Base-by-base conservation (phyloP, 2,329 filamentous ascomycete genomes). In the Tolypocladium amazonense region DNA sequence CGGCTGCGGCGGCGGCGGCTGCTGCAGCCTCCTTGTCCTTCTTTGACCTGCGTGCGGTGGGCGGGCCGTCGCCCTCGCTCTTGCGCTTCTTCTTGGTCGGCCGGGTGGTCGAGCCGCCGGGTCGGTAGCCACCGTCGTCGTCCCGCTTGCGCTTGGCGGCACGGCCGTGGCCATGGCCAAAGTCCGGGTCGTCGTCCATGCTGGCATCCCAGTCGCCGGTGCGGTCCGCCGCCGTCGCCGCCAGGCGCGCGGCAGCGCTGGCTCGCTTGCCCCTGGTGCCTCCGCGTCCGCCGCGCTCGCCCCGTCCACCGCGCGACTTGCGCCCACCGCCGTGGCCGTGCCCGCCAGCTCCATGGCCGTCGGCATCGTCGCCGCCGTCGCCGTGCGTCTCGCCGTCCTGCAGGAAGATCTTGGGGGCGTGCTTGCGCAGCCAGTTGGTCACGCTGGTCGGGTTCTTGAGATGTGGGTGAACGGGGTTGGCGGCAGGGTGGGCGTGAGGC, bases 381-480 rank as follows among this genome's bases (percentile, higher is more conserved):
- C 75, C 74, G 27, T 76, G 75, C 5, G 50, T 53, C 9, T 76
- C 73, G 58, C 75, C 73, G 27, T 74, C 89, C 71, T 96, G 88
- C 25, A 95, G 76, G 76, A 96, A 92, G 56, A 92, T 87, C 72
- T 93, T 87, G 3, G 92, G 89, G 61, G 90, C 87, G 73, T 96
- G 82, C 70, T 90, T 87, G 63, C 90, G 84, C 15, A 99, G 83
- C 94, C 94, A 99, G 73, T 95, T 97, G 76, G 96, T 95, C 3
- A 96, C 92, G 61, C 90, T 95, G 50, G 91, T 89, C 0, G 92
- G 92, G 71, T 97, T 97, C 66, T 79, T 77, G 50, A 79, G 71
- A 53, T 75, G 65, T 68, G 74, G 66, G 73, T 77, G 68, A 65
- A 71, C 74, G 59, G 70, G 73, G 60, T 71, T 70, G 30, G 69